Conservation (phyloP, 371 early-diverging fungal species). For the Mucor piriformis region DNA sequence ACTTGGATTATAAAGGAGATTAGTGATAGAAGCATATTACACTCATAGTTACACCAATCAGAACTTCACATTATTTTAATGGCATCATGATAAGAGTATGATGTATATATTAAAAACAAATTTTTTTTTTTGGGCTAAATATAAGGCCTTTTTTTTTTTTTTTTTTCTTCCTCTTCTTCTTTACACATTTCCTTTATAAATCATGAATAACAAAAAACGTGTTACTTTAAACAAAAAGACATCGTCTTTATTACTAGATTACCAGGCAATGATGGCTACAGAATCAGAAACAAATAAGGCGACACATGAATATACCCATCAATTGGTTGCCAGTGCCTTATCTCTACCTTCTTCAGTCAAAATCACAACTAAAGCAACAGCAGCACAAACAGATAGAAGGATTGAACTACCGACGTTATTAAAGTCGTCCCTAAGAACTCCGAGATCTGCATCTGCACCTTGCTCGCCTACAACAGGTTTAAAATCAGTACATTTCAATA, state of each 20-base stretch:
- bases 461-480: conserved; percentile 19
- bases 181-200: conserved; percentile 1
- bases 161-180: conserved; percentile 4
- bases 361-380: neutral
- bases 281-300: neutral
- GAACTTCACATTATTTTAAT: conserved; percentile 8
- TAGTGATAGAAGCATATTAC: neutral
- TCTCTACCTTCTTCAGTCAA: conserved; percentile 8
- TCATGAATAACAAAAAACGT: conserved; percentile 15
- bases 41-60: conserved; percentile 20
- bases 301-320: conserved; percentile 21
- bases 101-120: conserved; percentile 9
- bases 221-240: conserved; percentile 25
- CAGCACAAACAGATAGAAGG: conserved; percentile 1
- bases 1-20: neutral
- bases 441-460: conserved; percentile 31
- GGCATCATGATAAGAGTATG: conserved; percentile 19
- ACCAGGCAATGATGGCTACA: conserved; percentile 9
- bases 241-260: conserved; percentile 19
- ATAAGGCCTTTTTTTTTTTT: conserved; percentile 1
- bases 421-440: conserved; percentile 26
- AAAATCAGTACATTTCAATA: conserved; percentile 29
- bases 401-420: conserved; percentile 9
- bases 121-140: neutral
- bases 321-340: conserved; percentile 18